phyloP scores from a whole-genome alignment of 1,284 basidiomycete genomes.

The Rhodotorula sp. region DNA sequence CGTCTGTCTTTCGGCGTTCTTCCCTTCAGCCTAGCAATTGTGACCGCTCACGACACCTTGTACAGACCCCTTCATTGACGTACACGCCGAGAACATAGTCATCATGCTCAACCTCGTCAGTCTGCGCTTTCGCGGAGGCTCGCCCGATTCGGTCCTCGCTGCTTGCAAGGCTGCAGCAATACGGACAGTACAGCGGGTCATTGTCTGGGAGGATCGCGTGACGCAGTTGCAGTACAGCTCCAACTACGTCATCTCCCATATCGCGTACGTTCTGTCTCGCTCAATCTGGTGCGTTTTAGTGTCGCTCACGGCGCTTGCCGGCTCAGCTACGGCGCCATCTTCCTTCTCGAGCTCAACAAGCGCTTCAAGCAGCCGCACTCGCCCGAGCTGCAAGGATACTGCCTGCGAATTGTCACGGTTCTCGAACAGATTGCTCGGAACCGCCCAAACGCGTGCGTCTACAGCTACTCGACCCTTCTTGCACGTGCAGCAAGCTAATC shows the following conservation, averaged over 20 bases:
- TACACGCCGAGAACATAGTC: slow-evolving; percentile 21
- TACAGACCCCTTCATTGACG: slow-evolving; percentile 15
- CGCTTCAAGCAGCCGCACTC: background rate
- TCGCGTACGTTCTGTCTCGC: slow-evolving; percentile 16
- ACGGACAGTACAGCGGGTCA: slow-evolving; percentile 15
- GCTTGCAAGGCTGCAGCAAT: slow-evolving; percentile 19
- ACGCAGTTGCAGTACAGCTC: slow-evolving; percentile 15
- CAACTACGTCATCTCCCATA: slow-evolving; percentile 25
- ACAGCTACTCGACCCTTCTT: background rate
- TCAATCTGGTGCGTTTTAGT: too few species aligned
- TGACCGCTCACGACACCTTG: background rate
- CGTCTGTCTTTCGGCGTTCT: background rate
- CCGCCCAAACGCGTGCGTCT: slow-evolving; percentile 18
- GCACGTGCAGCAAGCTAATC: too few species aligned
- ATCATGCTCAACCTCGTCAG: slow-evolving; percentile 24
- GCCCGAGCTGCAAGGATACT: background rate
- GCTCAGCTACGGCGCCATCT: slow-evolving; percentile 22
- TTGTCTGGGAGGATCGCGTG: slow-evolving; percentile 18
- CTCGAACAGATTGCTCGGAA: slow-evolving; percentile 14
- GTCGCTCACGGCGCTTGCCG: background rate
- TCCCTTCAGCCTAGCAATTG: too few species aligned
- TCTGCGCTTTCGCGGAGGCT: slow-evolving; percentile 23
- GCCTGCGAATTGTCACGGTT: background rate
- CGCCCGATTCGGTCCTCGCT: slow-evolving; percentile 4
- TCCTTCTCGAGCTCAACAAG: slow-evolving; percentile 12